These are phyloP conservation scores for Periconia macrospinosa DNA, from an alignment of 2,329 filamentous ascomycete species.

Conservation along the genomic window DNA sequence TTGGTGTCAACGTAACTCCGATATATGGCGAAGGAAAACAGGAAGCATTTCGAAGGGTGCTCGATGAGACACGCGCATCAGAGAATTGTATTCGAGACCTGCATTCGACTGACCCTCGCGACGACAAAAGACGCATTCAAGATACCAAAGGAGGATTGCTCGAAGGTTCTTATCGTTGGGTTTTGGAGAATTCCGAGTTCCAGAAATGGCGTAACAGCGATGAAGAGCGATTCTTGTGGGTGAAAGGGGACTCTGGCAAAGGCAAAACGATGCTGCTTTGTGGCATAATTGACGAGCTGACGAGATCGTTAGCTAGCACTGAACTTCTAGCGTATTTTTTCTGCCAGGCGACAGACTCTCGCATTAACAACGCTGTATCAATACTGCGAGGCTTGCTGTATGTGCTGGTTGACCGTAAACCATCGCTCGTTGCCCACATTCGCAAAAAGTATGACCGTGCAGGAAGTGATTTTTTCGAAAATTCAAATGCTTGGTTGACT, in stretches of 20 bases:
- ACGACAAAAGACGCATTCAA: conserved; percentile 2
- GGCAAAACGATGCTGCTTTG: conserved; percentile 19
- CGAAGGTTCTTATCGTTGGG: conserved; percentile 12
- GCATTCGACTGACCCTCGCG: neutral
- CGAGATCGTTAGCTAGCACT: too few relatives aligned
- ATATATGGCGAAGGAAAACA: conserved; percentile 1
- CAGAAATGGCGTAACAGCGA: conserved; percentile 23
- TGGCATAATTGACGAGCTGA: too few relatives aligned
- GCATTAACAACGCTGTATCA: too few relatives aligned
- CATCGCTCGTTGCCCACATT: neutral
- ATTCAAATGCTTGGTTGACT: conserved; percentile 11
- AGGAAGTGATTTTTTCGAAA: conserved; percentile 38
- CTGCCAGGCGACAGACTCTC: too few relatives aligned
- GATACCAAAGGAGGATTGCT: conserved; percentile 1
- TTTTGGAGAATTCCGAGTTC: conserved; percentile 32
- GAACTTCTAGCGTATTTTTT: too few relatives aligned
- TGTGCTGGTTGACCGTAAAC: neutral
- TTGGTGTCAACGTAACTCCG: conserved; percentile 4
- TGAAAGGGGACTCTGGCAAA: conserved; percentile 1
- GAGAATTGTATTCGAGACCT: neutral
- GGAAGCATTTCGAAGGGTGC: conserved; percentile 12
- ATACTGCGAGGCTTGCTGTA: neutral
- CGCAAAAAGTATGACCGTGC: neutral
- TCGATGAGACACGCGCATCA: conserved; percentile 4
- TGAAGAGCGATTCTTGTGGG: conserved; percentile 28